A percentile compares a stretch with the other conserved stretches of the same genome.
Evolutionary conservation across 1,284 basidiomycete genomes (phyloP).

Genomic region (Agroathelia rolfsii): DNA sequence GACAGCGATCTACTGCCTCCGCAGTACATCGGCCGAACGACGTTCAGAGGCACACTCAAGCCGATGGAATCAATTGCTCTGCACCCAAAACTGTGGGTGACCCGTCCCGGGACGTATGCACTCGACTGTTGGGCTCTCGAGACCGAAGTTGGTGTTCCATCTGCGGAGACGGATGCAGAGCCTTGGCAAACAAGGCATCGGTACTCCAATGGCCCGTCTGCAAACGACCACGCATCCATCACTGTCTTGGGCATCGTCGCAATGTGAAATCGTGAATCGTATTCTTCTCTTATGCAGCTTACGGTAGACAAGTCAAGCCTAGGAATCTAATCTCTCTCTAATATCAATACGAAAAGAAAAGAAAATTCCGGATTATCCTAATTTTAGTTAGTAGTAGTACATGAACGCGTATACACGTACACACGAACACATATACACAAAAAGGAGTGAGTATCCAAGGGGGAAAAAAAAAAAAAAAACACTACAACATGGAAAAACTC

Average conservation of each 20-base stretch:
- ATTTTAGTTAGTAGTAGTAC: no score
- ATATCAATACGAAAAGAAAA: no score
- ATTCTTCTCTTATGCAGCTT: no score
- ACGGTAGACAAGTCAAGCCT: no score
- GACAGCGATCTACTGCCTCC: constrained; percentile 35
- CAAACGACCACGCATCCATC: constrained; percentile 30
- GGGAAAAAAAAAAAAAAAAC: no score
- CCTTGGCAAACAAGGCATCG: constrained; percentile 29
- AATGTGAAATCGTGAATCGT: no score
- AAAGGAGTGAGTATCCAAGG: no score
- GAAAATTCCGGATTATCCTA: no score
- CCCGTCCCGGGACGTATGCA: constrained; percentile 54
- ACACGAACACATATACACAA: no score
- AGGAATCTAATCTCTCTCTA: no score
- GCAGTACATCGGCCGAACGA: constrained; percentile 49
- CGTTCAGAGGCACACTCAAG: constrained; percentile 43
- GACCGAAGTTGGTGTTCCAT: constrained; percentile 43
- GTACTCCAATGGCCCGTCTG: constrained; percentile 40
- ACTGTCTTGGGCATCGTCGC: constrained; percentile 27
- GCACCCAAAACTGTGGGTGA: constrained; percentile 43
- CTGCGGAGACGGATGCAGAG: constrained; percentile 8
- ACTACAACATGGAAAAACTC: no score
- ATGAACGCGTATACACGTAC: no score
- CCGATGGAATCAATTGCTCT: constrained; percentile 37
- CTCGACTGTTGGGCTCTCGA: constrained; percentile 57